These are phyloP conservation scores for Penicillium sp. DNA, from an alignment of 2,329 filamentous ascomycete genomes.

Conservation along the genomic window DNA sequence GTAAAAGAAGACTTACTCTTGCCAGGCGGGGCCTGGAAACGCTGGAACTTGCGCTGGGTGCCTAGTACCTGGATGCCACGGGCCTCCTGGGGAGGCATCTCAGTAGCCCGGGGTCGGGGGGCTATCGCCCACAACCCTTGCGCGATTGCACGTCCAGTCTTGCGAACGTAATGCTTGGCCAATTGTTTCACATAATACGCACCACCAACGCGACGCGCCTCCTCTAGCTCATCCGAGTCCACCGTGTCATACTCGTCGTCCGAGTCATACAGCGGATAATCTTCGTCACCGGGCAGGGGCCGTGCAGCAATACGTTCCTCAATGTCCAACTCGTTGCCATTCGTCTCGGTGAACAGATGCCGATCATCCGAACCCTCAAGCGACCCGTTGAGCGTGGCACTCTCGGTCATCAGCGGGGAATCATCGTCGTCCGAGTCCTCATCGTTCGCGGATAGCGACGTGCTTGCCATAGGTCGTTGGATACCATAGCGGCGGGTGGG, in stretches of 20 bases:
- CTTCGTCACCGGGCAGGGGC: conserved; percentile 61
- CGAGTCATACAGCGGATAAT: conserved; percentile 89
- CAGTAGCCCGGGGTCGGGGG: conserved; percentile 54
- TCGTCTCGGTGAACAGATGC: conserved; percentile 49
- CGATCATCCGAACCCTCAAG: conserved; percentile 37
- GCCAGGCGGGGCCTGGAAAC: conserved; percentile 60
- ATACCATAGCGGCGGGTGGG: conserved; percentile 88
- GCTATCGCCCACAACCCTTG: conserved; percentile 54
- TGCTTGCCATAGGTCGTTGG: conserved; percentile 72
- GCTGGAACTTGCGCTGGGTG: conserved; percentile 49
- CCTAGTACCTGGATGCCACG: conserved; percentile 46
- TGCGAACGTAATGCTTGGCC: conserved; percentile 53
- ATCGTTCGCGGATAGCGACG: conserved; percentile 74
- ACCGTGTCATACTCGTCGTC: conserved; percentile 72
- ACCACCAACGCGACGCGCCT: conserved; percentile 74
- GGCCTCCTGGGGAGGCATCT: conserved; percentile 40
- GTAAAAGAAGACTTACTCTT: conserved; percentile 50
- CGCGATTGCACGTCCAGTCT: conserved; percentile 49
- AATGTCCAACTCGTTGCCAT: conserved; percentile 63
- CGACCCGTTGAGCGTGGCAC: conserved; percentile 3
- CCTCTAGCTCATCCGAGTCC: conserved; percentile 72
- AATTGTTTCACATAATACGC: conserved; percentile 71
- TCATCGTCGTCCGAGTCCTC: conserved; percentile 73
- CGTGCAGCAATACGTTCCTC: conserved; percentile 78
- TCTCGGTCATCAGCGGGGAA: conserved; percentile 11